Percentiles rank a stretch among this genome's conserved stretches.
Evolutionary conservation across 345 rosid species (phyloP).

Genomic region (Eucalyptus coolabah): DNA sequence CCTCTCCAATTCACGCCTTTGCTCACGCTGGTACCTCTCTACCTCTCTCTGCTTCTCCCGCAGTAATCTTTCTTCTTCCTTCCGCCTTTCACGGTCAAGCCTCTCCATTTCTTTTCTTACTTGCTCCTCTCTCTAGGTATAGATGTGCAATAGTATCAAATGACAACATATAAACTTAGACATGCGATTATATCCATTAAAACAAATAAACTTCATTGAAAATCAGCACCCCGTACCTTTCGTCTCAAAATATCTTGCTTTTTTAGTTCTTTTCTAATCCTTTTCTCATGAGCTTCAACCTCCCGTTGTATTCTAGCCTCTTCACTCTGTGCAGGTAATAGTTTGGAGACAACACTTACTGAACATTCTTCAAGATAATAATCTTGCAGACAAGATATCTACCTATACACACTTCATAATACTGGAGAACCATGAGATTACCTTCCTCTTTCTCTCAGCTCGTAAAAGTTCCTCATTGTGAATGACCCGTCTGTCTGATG

Average conservation of each 20-base stretch:
- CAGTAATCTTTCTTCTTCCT: conserved; percentile 79
- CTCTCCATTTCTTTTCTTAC: conserved; percentile 79
- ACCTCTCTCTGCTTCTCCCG: conserved; percentile 92
- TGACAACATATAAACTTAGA: neutral
- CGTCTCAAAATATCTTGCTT: conserved; percentile 72
- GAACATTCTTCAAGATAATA: neutral
- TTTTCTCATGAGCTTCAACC: conserved; percentile 82
- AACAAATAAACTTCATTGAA: neutral
- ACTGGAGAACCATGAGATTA: neutral
- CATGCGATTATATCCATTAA: neutral
- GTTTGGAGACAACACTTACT: neutral
- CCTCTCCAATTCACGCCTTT: conserved; percentile 78
- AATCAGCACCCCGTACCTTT: conserved; percentile 35
- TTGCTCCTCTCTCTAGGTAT: conserved; percentile 65
- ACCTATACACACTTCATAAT: neutral
- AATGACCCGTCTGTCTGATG: conserved; percentile 35
- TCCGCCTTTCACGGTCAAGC: conserved; percentile 84
- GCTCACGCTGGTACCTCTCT: conserved; percentile 72
- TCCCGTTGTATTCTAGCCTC: conserved; percentile 84
- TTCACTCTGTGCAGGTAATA: conserved; percentile 37
- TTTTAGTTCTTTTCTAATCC: conserved; percentile 79
- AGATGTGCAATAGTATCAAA: neutral
- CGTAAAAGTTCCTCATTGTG: conserved; percentile 39
- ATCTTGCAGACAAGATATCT: neutral
- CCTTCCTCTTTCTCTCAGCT: conserved; percentile 74